Percentiles rank a stretch among this genome's conserved stretches.
phyloP scores from a whole-genome alignment of 1,284 basidiomycete genomes.

The Boletellus deceptivus region DNA sequence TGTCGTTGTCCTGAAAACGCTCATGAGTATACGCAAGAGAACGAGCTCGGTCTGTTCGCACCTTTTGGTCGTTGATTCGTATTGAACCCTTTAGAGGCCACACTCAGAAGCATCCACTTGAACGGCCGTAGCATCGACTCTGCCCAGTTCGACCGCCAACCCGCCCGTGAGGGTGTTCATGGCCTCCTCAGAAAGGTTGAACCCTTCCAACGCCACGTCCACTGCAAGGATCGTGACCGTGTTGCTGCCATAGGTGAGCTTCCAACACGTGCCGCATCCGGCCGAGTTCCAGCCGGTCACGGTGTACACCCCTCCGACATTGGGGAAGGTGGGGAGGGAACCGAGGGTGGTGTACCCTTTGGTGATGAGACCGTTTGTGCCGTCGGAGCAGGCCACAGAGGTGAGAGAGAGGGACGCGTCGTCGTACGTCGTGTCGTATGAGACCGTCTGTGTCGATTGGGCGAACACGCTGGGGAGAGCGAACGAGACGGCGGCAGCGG shows the following conservation, averaged over 20 bases:
- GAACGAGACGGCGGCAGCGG: constrained; percentile 9
- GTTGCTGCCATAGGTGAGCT: constrained; percentile 24
- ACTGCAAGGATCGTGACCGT: constrained; percentile 32
- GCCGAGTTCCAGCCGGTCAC: constrained; percentile 34
- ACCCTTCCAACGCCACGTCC: constrained; percentile 31
- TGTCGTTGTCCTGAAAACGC: too few relatives aligned
- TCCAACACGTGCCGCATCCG: constrained; percentile 37
- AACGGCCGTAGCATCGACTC: constrained; percentile 17
- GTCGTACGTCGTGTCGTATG: constrained; percentile 42
- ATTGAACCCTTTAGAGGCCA: too few relatives aligned
- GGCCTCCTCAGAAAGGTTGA: constrained; percentile 37
- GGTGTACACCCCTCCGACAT: constrained; percentile 46
- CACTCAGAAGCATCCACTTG: constrained; percentile 22
- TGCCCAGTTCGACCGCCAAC: constrained; percentile 28
- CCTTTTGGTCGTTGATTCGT: too few relatives aligned
- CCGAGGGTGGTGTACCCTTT: constrained; percentile 47
- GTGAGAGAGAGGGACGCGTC: constrained; percentile 30
- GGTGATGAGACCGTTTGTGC: constrained; percentile 39
- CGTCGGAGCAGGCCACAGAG: constrained; percentile 50
- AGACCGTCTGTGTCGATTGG: constrained; percentile 12
- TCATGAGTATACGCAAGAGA: too few relatives aligned
- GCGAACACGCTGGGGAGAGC: constrained; percentile 17
- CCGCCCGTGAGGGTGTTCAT: constrained; percentile 36
- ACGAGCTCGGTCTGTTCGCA: too few relatives aligned
- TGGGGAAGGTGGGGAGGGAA: constrained; percentile 48